Evolutionary conservation across 306 rosid genomes (phyloP).

Genomic region (Psophocarpus tetragonolobus): DNA sequence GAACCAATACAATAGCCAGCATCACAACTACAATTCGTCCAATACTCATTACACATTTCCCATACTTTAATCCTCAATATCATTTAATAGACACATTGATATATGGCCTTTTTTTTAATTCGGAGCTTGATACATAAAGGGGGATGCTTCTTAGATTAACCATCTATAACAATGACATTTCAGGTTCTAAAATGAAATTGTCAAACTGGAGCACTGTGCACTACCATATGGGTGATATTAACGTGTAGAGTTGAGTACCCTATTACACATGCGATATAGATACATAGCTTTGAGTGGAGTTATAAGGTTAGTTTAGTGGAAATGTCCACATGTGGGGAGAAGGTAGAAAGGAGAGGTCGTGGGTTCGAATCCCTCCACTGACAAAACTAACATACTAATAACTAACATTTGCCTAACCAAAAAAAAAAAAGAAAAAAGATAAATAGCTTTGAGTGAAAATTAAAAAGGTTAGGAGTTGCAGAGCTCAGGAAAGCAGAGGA

Average conservation of each 20-base stretch:
- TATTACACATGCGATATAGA: background rate
- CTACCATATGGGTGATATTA: background rate
- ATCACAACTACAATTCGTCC: background rate
- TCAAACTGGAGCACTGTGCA: slow-evolving; percentile 22
- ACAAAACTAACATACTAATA: no score
- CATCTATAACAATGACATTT: slow-evolving; percentile 1
- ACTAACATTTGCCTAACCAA: no score
- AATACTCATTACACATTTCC: slow-evolving; percentile 6
- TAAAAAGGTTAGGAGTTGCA: background rate
- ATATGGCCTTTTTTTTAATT: background rate
- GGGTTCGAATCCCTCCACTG: no score
- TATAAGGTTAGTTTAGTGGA: no score
- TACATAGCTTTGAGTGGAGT: no score
- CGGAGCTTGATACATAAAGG: background rate
- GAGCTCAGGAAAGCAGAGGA: slow-evolving; percentile 2
- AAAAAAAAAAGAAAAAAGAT: no score
- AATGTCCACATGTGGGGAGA: no score
- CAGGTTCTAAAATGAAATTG: background rate
- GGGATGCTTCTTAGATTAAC: background rate
- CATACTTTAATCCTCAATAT: background rate
- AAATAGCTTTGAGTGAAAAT: slow-evolving; percentile 15
- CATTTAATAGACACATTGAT: background rate
- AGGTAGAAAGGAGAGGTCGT: no score
- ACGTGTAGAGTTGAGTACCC: background rate
- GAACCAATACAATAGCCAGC: slow-evolving; percentile 21